Evolutionary conservation across 2,329 filamentous ascomycete species (phyloP), one percentile per base, ranked within the genome.

Genomic region (Mollisiaceae sp.): DNA sequence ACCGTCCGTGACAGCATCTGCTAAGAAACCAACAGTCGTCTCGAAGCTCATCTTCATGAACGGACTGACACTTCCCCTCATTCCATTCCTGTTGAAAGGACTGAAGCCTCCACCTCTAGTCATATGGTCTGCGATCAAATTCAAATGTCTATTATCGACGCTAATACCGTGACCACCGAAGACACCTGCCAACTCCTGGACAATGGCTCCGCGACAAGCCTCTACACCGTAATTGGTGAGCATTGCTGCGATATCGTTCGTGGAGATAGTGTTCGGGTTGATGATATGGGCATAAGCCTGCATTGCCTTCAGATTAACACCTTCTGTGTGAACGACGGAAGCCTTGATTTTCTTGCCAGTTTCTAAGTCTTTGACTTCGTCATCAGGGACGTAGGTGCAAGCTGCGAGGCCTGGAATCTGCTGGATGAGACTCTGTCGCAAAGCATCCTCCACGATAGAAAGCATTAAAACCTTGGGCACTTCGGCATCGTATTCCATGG

Each of bases 31-130:
- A 45, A 98, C 86, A 2, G 95, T 99, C 4, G 95, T 99, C 85
- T 99, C 95, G 81, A 98, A 99, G 78, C 92, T 97, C 94, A 98
- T 98, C 85, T 98, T 98, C 80, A 95, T 94, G 73, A 99, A 94
- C 0, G 95, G 93, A 71, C 90, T 94, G 35, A 94, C 90, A 74
- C 92, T 94, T 70, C 91, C 89, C 75, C 88, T 89, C 67, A 99
- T 82, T 0, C 94, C 95, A 76, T 92, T 96, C 58, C 95, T 91
- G 79, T 92, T 97, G 81, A 99, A 99, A 0, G 95, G 90, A 57
- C 89, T 91, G 81, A 96, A 99, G 1, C 88, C 89, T 70, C 95
- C 95, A 66, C 89, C 90, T 61, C 94, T 87, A n/a, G 95, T 99
- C 95, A 99, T 99, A 78, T 93, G 93, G 78, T 99, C 95, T 56